Evolutionary conservation across 1,284 basidiomycete genomes (phyloP).

Genomic region (Apiotrichum laibachii): DNA sequence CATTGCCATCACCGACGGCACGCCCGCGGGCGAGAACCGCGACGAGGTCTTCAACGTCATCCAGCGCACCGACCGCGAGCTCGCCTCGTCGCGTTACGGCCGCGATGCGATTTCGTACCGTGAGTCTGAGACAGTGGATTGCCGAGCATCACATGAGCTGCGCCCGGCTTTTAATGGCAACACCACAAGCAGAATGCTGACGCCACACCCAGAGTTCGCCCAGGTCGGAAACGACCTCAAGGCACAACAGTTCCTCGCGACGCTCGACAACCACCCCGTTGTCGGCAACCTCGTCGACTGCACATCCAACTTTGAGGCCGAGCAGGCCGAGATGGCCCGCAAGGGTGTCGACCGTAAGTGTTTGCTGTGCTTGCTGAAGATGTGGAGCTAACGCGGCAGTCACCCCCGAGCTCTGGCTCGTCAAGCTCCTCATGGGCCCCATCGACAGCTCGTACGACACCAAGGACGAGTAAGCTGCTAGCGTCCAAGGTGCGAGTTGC

Average conservation of each 20-base stretch:
- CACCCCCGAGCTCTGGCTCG: conserved; percentile 45
- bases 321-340: conserved; percentile 51
- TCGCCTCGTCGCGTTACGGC: conserved; percentile 50
- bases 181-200: too few species aligned
- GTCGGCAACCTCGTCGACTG: conserved; percentile 52
- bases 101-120: conserved; percentile 53
- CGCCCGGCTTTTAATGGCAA: too few species aligned
- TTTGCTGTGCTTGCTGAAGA: too few species aligned
- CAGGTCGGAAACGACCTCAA: conserved; percentile 54
- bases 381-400: neutral
- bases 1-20: conserved; percentile 52
- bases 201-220: conserved; percentile 44
- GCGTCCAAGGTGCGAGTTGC: too few species aligned
- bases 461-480: conserved; percentile 27
- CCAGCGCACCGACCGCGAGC: conserved; percentile 43
- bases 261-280: conserved; percentile 52
- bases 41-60: conserved; percentile 51
- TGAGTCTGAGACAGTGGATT: conserved; percentile 19
- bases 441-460: conserved; percentile 45
- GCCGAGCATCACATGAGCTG: neutral
- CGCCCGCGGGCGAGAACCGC: conserved; percentile 51
- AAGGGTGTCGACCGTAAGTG: conserved; percentile 27
- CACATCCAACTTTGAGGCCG: conserved; percentile 51
- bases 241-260: conserved; percentile 52
- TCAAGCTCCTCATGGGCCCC: conserved; percentile 42